Percentiles rank a stretch among this genome's conserved stretches.
Evolutionary conservation across 1,284 basidiomycete species (phyloP).

Genomic region (Leccinum glutinopallens): DNA sequence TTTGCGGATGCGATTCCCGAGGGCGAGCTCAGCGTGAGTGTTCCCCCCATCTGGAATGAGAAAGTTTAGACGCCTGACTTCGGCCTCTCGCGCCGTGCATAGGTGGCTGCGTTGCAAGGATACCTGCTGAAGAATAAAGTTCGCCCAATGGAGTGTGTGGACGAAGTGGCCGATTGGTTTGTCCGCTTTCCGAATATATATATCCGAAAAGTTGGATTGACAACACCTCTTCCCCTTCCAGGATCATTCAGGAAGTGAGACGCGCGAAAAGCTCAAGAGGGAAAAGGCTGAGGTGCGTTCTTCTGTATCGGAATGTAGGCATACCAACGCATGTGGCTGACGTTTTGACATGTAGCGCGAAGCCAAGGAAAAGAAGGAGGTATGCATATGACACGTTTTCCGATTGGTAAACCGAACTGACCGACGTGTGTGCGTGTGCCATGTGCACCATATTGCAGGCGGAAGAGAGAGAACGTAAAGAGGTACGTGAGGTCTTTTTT

Average conservation of each 20-base stretch:
- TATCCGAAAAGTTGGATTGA: constrained; percentile 5
- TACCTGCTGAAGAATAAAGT: constrained; percentile 85
- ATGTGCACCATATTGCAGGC: constrained; percentile 28
- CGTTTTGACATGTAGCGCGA: constrained; percentile 52
- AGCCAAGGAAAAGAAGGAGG: constrained; percentile 74
- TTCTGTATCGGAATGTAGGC: background rate
- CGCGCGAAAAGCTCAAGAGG: constrained; percentile 77
- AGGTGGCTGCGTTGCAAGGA: constrained; percentile 85
- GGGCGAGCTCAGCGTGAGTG: constrained; percentile 76
- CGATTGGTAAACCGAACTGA: constrained; percentile 4
- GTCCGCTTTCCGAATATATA: constrained; percentile 22
- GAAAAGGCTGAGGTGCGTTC: constrained; percentile 75
- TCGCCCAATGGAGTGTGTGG: constrained; percentile 76
- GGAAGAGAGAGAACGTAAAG: constrained; percentile 59
- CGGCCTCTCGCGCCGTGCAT: constrained; percentile 2
- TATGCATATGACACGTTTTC: constrained; percentile 25
- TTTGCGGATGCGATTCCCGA: constrained; percentile 80
- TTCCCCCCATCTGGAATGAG: constrained; percentile 5
- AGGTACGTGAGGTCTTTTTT: constrained; percentile 39
- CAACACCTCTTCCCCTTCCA: constrained; percentile 24
- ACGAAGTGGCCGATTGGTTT: constrained; percentile 71
- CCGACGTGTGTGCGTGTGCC: constrained; percentile 3
- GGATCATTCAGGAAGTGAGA: constrained; percentile 76
- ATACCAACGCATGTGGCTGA: constrained; percentile 15
- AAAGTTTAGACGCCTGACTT: constrained; percentile 10